Conservation (phyloP, 371 early-diverging fungal genomes). For the Smittium culicis region DNA sequence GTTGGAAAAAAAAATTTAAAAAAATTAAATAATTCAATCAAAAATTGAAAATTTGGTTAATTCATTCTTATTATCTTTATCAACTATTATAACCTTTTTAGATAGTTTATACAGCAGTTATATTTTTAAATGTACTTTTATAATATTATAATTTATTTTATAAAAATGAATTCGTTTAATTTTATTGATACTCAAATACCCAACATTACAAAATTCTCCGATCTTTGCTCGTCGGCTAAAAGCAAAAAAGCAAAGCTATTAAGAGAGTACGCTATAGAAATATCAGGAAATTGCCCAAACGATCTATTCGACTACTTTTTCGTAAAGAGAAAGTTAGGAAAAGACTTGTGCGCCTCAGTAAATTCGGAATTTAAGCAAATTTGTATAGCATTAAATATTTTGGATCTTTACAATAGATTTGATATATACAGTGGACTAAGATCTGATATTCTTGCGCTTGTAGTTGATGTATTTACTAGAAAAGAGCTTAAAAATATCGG, state of each 20-base stretch:
- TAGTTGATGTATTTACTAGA: not conserved
- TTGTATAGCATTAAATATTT: not conserved
- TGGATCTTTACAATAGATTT: not conserved
- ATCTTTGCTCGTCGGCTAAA: not conserved
- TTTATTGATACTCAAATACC: no score
- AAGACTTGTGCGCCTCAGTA: not conserved
- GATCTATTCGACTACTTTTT: conserved; percentile 4
- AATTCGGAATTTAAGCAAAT: not conserved
- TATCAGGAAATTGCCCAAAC: not conserved
- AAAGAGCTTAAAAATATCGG: not conserved
- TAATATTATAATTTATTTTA: no score
- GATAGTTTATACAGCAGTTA: no score
- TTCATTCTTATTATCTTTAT: no score
- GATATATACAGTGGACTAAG: not conserved
- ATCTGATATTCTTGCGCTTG: not conserved
- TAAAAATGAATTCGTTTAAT: no score
- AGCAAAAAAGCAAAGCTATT: not conserved
- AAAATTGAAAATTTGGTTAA: no score
- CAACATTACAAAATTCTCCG: not conserved
- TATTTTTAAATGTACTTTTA: no score
- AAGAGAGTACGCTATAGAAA: not conserved
- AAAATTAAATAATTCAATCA: no score
- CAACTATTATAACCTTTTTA: no score
- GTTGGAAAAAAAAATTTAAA: no score
- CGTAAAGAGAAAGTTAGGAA: not conserved